phyloP scores from a whole-genome alignment of 2,329 filamentous ascomycete genomes.

The Leptosphaerulina australis region DNA sequence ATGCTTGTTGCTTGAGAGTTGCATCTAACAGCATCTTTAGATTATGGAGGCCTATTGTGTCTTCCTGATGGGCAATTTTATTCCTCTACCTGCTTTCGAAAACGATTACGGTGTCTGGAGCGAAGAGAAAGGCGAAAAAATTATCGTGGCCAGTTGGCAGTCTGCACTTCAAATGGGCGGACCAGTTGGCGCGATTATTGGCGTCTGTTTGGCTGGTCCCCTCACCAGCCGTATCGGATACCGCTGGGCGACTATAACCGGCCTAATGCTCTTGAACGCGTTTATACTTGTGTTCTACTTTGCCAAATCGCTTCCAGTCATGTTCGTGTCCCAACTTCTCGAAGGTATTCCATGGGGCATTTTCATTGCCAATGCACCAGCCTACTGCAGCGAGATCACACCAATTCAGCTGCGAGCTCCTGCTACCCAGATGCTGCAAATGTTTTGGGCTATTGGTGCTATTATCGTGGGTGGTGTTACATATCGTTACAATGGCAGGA shows the following conservation, averaged over 20 bases:
- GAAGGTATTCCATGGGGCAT: slow-evolving; percentile 70
- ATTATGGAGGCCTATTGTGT: slow-evolving; percentile 70
- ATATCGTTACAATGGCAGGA: slow-evolving; percentile 56
- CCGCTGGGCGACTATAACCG: slow-evolving; percentile 63
- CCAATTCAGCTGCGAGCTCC: slow-evolving; percentile 64
- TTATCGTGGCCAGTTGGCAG: slow-evolving; percentile 63
- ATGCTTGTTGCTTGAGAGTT: slow-evolving; percentile 16
- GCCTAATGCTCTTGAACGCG: slow-evolving; percentile 62
- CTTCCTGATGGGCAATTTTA: slow-evolving; percentile 66
- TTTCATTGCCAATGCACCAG: slow-evolving; percentile 69
- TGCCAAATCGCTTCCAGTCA: slow-evolving; percentile 53
- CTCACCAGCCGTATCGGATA: slow-evolving; percentile 65
- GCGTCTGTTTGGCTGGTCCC: slow-evolving; percentile 65
- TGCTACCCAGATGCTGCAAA: slow-evolving; percentile 67
- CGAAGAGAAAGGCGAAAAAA: slow-evolving; percentile 25
- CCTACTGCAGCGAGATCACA: slow-evolving; percentile 67
- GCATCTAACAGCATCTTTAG: slow-evolving; percentile 46
- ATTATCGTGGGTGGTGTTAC: slow-evolving; percentile 66
- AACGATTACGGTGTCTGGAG: slow-evolving; percentile 54
- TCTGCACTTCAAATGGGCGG: slow-evolving; percentile 62
- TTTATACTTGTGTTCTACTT: slow-evolving; percentile 68
- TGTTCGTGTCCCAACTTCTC: slow-evolving; percentile 62
- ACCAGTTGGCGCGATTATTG: slow-evolving; percentile 64
- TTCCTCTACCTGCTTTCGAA: slow-evolving; percentile 58
- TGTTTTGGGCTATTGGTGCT: slow-evolving; percentile 68